A percentile compares a stretch with the other conserved stretches of the same genome.
Evolutionary conservation across 257 asterid genomes (phyloP).

Genomic region (Solanum boliviense): DNA sequence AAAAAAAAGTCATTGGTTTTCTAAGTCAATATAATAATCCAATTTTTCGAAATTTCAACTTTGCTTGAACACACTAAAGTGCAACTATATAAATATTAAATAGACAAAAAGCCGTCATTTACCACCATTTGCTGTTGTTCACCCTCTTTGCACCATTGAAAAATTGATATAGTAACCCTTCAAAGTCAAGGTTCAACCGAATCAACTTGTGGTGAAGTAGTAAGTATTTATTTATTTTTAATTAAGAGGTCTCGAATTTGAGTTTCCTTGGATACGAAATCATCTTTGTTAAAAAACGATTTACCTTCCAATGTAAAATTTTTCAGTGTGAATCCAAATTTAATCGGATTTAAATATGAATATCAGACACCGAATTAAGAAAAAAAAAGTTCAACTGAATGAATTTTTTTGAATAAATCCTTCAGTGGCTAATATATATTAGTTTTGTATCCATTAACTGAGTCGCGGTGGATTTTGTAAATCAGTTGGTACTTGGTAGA

Average conservation of each 20-base stretch:
- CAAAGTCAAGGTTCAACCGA: not conserved
- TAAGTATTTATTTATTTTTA: too few species aligned
- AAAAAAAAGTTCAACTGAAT: not conserved
- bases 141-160: not conserved
- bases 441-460: not conserved
- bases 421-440: not conserved
- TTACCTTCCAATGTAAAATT: rapidly evolving
- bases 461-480: not conserved
- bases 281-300: too few species aligned
- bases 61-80: not conserved
- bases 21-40: not conserved
- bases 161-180: not conserved
- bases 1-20: not conserved
- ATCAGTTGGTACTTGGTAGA: not conserved
- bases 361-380: too few species aligned
- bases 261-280: rapidly evolving
- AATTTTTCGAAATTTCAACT: not conserved
- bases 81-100: not conserved
- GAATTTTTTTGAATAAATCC: not conserved
- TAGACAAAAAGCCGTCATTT: not conserved
- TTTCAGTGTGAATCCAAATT: rapidly evolving
- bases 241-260: too few species aligned
- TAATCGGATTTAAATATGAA: too few species aligned
- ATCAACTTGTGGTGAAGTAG: not conserved
- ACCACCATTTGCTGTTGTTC: not conserved